Evolutionary conservation across 2,329 filamentous ascomycete species (phyloP).

Genomic region (Aspergillus uvarum): DNA sequence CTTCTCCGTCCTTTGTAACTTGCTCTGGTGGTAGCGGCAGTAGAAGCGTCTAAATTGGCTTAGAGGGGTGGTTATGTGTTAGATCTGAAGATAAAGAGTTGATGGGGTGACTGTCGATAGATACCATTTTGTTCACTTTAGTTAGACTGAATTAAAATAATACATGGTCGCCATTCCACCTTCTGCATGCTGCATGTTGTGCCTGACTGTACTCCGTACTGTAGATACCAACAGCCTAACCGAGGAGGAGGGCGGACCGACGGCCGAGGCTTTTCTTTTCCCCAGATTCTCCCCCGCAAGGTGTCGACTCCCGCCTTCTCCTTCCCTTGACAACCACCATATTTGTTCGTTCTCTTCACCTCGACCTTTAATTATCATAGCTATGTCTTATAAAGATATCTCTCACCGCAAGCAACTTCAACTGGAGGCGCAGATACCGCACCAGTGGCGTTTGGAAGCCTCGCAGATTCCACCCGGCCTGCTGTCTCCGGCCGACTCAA

Average conservation of each 20-base stretch:
- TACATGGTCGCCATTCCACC: not conserved
- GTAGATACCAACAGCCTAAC: not conserved
- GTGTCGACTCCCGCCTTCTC: not conserved
- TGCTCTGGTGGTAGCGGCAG: not conserved
- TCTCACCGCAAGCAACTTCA: conserved; percentile 41
- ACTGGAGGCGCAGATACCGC: conserved; percentile 39
- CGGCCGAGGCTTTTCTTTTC: not conserved
- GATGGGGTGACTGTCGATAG: not conserved
- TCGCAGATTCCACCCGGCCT: conserved; percentile 35
- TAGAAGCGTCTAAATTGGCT: not conserved
- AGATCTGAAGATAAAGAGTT: not conserved
- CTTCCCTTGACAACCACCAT: not conserved
- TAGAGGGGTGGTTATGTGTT: not conserved
- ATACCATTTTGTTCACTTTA: not conserved
- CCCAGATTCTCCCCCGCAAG: not conserved
- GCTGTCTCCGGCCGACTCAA: conserved; percentile 37
- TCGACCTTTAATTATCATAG: not conserved
- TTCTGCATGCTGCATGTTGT: not conserved
- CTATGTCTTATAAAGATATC: conserved; percentile 31
- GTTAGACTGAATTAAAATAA: not conserved
- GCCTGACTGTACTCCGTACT: not conserved
- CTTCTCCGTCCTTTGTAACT: not conserved
- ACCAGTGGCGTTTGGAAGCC: conserved; percentile 40
- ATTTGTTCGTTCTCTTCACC: not conserved
- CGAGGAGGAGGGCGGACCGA: not conserved